phyloP scores from a whole-genome alignment of 2,329 filamentous ascomycete genomes.

The Dothidotthia symphoricarpi region DNA sequence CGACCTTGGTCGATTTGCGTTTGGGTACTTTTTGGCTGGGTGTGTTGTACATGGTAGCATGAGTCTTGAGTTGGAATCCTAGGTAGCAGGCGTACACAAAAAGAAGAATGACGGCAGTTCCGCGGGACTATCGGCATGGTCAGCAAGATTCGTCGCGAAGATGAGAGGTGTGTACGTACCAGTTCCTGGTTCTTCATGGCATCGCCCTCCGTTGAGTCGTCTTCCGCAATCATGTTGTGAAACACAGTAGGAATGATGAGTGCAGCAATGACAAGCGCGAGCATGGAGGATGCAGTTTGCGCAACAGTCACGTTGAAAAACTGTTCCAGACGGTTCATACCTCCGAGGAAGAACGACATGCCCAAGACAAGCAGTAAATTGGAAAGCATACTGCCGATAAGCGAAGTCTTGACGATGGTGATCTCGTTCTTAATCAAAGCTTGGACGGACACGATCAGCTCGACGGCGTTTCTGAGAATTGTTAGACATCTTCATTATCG shows the following conservation, averaged over 20 bases:
- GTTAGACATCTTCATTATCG: conserved; percentile 24
- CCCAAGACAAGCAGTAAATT: conserved; percentile 87
- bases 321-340: conserved; percentile 74
- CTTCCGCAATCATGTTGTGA: conserved; percentile 36
- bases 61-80: conserved; percentile 87
- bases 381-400: conserved; percentile 88
- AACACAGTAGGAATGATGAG: conserved; percentile 91
- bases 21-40: conserved; percentile 75
- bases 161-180: conserved; percentile 3
- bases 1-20: conserved; percentile 46
- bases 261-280: conserved; percentile 74
- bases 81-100: conserved; percentile 82
- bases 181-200: conserved; percentile 33
- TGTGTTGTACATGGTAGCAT: conserved; percentile 74
- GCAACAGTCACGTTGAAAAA: conserved; percentile 91
- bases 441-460: conserved; percentile 84
- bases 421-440: conserved; percentile 73
- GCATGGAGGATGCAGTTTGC: conserved; percentile 79
- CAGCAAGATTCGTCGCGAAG: background rate
- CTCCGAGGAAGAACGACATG: conserved; percentile 89
- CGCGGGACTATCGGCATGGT: conserved; percentile 55
- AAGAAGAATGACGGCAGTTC: conserved; percentile 76
- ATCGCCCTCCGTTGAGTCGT: conserved; percentile 19
- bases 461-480: conserved; percentile 68
- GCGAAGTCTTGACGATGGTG: conserved; percentile 84